Base-by-base conservation (phyloP, 1,139 yeast genomes). In the Yamadazyma atmosphaerica region DNA sequence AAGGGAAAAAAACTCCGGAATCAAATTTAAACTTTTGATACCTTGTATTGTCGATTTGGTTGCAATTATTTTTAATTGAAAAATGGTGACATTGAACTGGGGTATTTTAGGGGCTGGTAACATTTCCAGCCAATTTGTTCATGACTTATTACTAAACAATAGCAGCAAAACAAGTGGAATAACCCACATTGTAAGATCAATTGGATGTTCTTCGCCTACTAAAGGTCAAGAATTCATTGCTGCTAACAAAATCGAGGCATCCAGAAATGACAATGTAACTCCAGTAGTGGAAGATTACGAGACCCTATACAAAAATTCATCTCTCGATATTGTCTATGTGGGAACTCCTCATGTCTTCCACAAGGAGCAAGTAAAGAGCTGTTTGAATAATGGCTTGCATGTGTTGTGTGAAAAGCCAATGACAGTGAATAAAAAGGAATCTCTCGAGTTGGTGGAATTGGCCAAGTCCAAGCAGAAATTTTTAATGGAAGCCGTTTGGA, bases 401-500 rank as follows among this genome's bases (percentile, higher is more conserved):
- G 81, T 79, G 21, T 61, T 81, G 38, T 74, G 82, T 50, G 86
- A 81, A 51, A 81, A 81, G 56, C 83, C 86, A 2, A 65, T 79
- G 47, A 74, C 83, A 2, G 68, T 81, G 35, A 81, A 77, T 45
- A 60, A 60, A 3, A 56, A 56, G 25, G 82, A 80, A 38, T 66
- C 79, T 8, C 52, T 61, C 22, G 71, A 67, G 32, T 52, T 80
- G 13, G 58, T 72, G 34, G 64, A 56, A 3, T 63, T 71, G 36
- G 86, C 85, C 10, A 60, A 61, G 45, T 50, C 58, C 36, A 68
- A 73, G 51, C 59, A 64, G 2, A 61, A 72, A 37, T 79, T 74
- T 48, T 61, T 79, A 39, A 75, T 81, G 83, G 86, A 81, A 53
- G 86, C 78, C 2, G 73, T 80, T 39, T 81, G 86, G 86, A 76